Conservation (phyloP, 2,329 filamentous ascomycete species). For the Phyllosticta citrichinensis region DNA sequence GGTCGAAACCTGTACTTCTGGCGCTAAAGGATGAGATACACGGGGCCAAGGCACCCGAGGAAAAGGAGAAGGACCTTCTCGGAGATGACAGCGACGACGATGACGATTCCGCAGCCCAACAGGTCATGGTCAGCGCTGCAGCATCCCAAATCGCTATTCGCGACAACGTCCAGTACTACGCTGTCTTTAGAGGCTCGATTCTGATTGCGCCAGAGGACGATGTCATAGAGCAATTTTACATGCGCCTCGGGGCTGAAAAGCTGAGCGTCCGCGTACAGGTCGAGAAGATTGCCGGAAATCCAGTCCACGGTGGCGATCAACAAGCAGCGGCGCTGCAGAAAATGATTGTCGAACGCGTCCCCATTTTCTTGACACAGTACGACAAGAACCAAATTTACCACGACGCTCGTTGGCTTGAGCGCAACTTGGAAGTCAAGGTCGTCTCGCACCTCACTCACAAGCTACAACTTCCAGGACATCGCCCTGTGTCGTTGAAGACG, state of each 20-base stretch:
- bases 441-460: constrained; percentile 59
- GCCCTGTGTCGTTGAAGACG: constrained; percentile 6
- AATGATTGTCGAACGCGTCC: constrained; percentile 76
- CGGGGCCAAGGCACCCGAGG: constrained; percentile 22
- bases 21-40: constrained; percentile 64
- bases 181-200: constrained; percentile 74
- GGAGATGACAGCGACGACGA: constrained; percentile 36
- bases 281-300: constrained; percentile 7
- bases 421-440: constrained; percentile 66
- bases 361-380: constrained; percentile 83
- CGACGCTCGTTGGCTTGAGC: constrained; percentile 83
- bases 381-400: constrained; percentile 69
- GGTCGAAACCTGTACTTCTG: constrained; percentile 63
- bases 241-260: constrained; percentile 64
- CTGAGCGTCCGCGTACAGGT: constrained; percentile 47
- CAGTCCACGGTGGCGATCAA: constrained; percentile 48
- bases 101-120: constrained; percentile 14
- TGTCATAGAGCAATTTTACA: constrained; percentile 71
- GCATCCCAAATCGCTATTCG: constrained; percentile 60
- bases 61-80: constrained; percentile 32
- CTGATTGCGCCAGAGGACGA: constrained; percentile 89
- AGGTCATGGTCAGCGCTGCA: constrained; percentile 4
- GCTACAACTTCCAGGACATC: constrained; percentile 5
- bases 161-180: constrained; percentile 48
- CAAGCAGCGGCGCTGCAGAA: constrained; percentile 61